Evolutionary conservation across 148 eudicot genomes (phyloP), one percentile per base, ranked within the genome.

Genomic region (Gaultheria prostrata): DNA sequence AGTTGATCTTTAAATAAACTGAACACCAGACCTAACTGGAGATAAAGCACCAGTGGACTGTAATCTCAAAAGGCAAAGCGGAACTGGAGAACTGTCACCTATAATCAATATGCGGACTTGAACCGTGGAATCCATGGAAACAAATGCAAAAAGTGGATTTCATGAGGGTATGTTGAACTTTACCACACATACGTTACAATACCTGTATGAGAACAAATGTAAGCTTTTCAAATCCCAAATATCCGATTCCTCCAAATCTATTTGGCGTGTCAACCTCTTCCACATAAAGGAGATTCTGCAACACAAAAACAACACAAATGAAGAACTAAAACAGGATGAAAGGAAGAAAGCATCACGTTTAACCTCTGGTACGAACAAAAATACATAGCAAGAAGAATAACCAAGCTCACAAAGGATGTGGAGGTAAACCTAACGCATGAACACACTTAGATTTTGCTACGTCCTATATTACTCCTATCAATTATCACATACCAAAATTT

Each of bases 181-280:
- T 21, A 14, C 43, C 61, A 85, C 21, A 32, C 70, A 45, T 48
- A 82, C 78, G 65, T 65, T 30, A 13, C 48, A 21, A 51, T 85
- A 97, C 99, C 99, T 97, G 99, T 83, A 97, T 97, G 72, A 98
- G 99, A 39, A 94, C 91, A 92, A 90, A 97, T 71, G 99, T 97
- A 43, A 97, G 97, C 95, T 93, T 97, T 78, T 92, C 93, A 85
- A 97, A 97, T 33, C 99, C 99, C 86, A 94, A 79, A 86, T 91
- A 94, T 71, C 76, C 92, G 71, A 88, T 79, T 80, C 99, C 99
- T 76, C 99, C 99, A 88, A 90, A 97, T 82, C 98, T 94, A 85
- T 93, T 93, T 48, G 99, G 98, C 13, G 99, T 97, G 84, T 87
- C 87, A 51, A 86, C 84, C 85, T 93, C 97, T 90, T 92, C 92